phyloP scores from a whole-genome alignment of 2,329 filamentous ascomycete species.

The Cercospora zeina region DNA sequence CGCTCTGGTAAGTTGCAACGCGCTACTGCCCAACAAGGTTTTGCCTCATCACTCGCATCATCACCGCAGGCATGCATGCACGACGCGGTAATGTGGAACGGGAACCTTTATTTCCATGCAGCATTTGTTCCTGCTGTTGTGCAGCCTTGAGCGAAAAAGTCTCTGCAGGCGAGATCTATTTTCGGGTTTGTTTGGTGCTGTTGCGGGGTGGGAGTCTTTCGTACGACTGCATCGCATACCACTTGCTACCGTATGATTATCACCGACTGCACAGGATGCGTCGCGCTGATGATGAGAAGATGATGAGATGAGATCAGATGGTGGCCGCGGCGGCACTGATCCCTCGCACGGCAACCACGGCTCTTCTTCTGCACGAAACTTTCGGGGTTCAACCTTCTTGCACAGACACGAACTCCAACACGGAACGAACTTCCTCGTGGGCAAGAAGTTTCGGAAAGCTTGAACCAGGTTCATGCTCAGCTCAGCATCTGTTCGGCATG shows the following conservation, averaged over 20 bases:
- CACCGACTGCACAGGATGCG: no score
- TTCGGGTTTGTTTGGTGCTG: no score
- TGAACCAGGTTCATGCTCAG: conserved; percentile 4
- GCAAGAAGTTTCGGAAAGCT: not conserved
- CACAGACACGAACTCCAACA: not conserved
- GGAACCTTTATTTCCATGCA: no score
- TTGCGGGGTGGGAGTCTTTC: no score
- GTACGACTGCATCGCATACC: no score
- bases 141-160: no score
- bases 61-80: no score
- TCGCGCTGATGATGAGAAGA: no score
- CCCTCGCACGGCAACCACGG: not conserved
- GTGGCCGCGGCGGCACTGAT: not conserved
- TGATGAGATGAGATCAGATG: not conserved
- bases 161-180: no score
- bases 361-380: not conserved
- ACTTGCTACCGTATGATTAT: no score
- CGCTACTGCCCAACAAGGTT: not conserved
- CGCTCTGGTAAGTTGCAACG: not conserved
- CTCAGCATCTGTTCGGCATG: conserved; percentile 13
- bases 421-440: conserved; percentile 1
- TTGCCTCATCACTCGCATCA: not conserved
- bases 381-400: not conserved
- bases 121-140: no score
- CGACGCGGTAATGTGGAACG: no score